Percentiles rank a stretch among this genome's conserved stretches.
Evolutionary conservation across 2,329 filamentous ascomycete species (phyloP).

Genomic region (Nigrograna mackinnonii): DNA sequence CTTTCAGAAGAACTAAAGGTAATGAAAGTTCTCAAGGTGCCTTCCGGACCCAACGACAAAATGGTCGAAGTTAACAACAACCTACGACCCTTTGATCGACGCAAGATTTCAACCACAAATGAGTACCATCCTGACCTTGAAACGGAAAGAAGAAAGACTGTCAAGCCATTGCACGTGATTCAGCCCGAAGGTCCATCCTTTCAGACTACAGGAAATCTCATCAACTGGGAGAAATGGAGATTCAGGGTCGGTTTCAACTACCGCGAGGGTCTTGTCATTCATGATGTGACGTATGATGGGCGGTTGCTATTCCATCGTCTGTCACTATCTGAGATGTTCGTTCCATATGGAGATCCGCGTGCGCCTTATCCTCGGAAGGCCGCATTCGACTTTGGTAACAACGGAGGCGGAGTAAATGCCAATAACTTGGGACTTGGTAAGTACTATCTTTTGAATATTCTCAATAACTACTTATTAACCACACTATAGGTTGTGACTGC

Average conservation of each 20-base stretch:
- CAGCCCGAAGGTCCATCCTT: slow-evolving; percentile 31
- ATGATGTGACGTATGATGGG: slow-evolving; percentile 44
- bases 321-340: slow-evolving; percentile 49
- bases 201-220: slow-evolving; percentile 13
- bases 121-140: slow-evolving; percentile 26
- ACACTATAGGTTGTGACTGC: slow-evolving; percentile 51
- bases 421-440: slow-evolving; percentile 47
- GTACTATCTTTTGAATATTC: no score
- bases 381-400: slow-evolving; percentile 50
- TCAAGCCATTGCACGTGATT: slow-evolving; percentile 19
- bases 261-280: slow-evolving; percentile 47
- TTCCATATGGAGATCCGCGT: slow-evolving; percentile 40
- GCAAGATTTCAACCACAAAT: slow-evolving; percentile 42
- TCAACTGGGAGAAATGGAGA: slow-evolving; percentile 49
- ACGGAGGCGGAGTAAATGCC: slow-evolving; percentile 46
- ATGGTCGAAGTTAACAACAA: slow-evolving; percentile 40
- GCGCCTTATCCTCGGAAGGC: slow-evolving; percentile 45
- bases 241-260: slow-evolving; percentile 51
- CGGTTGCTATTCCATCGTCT: slow-evolving; percentile 47
- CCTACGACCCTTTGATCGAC: slow-evolving; percentile 43
- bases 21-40: slow-evolving; percentile 54
- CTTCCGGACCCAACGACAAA: slow-evolving; percentile 34
- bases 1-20: slow-evolving; percentile 55
- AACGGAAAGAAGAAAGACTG: slow-evolving; percentile 13
- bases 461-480: no score